These are phyloP conservation scores for Cytospora chrysosperma DNA, from an alignment of 2,329 filamentous ascomycete species.

Conservation along the genomic window DNA sequence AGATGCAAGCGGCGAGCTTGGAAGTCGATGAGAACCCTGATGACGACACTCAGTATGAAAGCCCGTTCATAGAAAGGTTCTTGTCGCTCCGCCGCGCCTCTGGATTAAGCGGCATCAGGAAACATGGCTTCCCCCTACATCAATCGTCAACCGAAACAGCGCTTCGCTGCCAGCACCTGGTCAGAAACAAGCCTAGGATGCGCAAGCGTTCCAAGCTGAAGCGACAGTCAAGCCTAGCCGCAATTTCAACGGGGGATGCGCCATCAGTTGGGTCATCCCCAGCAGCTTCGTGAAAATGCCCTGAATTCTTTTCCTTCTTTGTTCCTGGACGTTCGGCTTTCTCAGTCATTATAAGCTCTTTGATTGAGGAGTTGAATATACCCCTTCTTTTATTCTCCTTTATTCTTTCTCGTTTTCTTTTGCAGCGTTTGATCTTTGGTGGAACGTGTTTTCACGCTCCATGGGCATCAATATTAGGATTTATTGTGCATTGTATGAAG, in stretches of 20 bases:
- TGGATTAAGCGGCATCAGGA: constrained; percentile 28
- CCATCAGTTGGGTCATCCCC: background rate
- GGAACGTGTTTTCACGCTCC: background rate
- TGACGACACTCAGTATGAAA: constrained; percentile 20
- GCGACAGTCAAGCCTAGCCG: constrained; percentile 23
- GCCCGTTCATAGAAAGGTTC: constrained; percentile 24
- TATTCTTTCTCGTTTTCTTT: no score
- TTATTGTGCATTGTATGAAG: constrained; percentile 1
- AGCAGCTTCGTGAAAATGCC: background rate
- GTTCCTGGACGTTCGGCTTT: background rate
- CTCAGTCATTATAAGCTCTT: background rate
- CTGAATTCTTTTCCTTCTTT: background rate
- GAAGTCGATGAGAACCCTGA: constrained; percentile 28
- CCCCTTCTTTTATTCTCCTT: constrained; percentile 14
- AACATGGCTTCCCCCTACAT: constrained; percentile 29
- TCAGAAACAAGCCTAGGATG: constrained; percentile 37
- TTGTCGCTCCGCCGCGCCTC: constrained; percentile 27
- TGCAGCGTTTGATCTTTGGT: constrained; percentile 10
- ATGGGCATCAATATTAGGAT: constrained; percentile 7
- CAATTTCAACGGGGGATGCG: background rate
- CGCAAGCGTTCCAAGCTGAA: constrained; percentile 31
- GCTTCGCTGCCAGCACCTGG: constrained; percentile 34
- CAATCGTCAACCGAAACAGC: constrained; percentile 33
- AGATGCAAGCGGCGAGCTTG: constrained; percentile 9
- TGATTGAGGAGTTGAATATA: constrained; percentile 8